A percentile compares a stretch with the other conserved stretches of the same genome.
phyloP scores from a whole-genome alignment of 306 rosid species.

The Cucurbita moschata region DNA sequence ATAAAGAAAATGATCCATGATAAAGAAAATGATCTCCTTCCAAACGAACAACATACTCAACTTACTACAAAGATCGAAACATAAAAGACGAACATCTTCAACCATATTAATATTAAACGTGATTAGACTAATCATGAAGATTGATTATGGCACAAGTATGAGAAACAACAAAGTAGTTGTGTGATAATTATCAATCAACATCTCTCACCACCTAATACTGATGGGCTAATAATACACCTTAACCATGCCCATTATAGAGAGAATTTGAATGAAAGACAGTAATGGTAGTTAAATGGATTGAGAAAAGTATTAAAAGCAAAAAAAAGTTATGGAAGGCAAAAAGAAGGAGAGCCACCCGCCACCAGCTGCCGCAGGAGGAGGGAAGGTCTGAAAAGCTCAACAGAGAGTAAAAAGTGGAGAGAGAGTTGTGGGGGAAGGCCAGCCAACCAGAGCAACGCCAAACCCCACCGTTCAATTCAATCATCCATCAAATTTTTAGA shows the following conservation, averaged over 20 bases:
- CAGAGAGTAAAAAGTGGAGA: conserved; percentile 50
- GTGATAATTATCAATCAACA: neutral
- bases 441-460: conserved; percentile 13
- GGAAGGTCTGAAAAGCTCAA: conserved; percentile 10
- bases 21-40: no score
- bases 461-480: conserved; percentile 9
- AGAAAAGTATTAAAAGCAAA: neutral
- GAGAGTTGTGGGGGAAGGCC: conserved; percentile 23
- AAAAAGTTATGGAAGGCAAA: neutral
- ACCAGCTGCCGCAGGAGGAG: conserved; percentile 7
- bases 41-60: no score
- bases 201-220: neutral
- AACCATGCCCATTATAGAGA: neutral
- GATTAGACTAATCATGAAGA: neutral
- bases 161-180: neutral
- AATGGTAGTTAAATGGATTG: neutral
- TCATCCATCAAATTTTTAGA: neutral
- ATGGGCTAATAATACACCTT: neutral
- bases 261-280: neutral
- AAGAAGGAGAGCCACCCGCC: conserved; percentile 5
- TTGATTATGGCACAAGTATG: neutral
- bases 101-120: neutral
- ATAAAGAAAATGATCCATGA: no score
- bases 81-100: neutral
- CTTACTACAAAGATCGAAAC: neutral